Evolutionary conservation across 2,329 filamentous ascomycete species (phyloP), one percentile per base, ranked within the genome.

Genomic region (Macrophomina tecta): DNA sequence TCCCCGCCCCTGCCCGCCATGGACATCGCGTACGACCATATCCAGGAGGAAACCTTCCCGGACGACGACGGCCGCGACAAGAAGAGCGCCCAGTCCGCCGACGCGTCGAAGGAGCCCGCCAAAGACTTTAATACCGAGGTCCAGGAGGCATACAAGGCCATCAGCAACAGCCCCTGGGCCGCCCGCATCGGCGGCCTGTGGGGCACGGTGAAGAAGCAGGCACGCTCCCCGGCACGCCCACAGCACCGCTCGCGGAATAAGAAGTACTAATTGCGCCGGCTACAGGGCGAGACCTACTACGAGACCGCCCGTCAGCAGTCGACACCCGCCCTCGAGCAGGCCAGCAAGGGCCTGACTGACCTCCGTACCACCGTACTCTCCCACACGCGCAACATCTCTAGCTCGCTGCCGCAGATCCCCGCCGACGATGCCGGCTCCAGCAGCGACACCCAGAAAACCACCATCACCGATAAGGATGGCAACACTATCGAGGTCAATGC

Each of bases 1-100:
- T 53, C 65, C 65, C 49, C 66, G 46, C 55, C 23, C 8, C 42
- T 40, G 32, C 48, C 64, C 64, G 74, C 70, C 70, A 98, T 99
- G 95, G 95, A 99, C 87, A 85, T 96, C 75, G 94, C 94, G 52
- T 99, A 98, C 86, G 95, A 99, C 76, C 93, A 97, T 79, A 97
- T 98, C 74, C 90, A 93, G 77, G 93, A 97, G 82, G 90, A 95
- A 78, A 86, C 92, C 72, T 80, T 82, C 32, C 79, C 82, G 4
- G 76, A 83, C 68, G 82, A 87, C 69, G 72, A 77, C 38, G 68
- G 74, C 40, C 78, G 81, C 63, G 83, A 86, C 71, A 81, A 82
- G 69, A 81, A 82, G 69, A 80, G 82, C 51, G 78, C 72, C 71
- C 65, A 69, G 61, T 67, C 72, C 74, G 14, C 18, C 46, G 45